Percentiles rank a stretch among this genome's conserved stretches.
Conservation (phyloP, 2,329 filamentous ascomycete species). For the Grosmannia penicillata region DNA sequence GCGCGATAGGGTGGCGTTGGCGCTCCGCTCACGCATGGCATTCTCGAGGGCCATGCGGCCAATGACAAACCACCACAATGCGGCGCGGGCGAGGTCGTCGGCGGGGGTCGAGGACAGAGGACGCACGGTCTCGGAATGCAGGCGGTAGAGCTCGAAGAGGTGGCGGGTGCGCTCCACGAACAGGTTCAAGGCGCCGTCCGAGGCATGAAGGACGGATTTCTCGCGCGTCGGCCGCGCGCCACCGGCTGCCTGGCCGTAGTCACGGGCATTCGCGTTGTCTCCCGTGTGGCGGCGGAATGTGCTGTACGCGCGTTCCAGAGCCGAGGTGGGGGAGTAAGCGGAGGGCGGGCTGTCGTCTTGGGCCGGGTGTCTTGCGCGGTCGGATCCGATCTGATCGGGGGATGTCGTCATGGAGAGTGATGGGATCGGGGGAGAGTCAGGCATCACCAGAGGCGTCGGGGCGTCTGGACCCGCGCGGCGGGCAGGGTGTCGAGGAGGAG, state of each 20-base stretch:
- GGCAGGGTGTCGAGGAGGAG: slow-evolving; percentile 1
- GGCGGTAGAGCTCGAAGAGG: slow-evolving; percentile 58
- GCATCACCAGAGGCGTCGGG: not conserved
- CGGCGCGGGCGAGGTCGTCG: slow-evolving; percentile 55
- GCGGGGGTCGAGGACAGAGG: slow-evolving; percentile 49
- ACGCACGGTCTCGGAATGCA: slow-evolving; percentile 61
- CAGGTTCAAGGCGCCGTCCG: slow-evolving; percentile 50
- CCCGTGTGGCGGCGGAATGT: slow-evolving; percentile 13
- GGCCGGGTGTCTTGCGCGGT: not conserved
- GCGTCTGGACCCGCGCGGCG: too few relatives aligned
- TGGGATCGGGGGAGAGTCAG: not conserved
- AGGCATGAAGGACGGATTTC: slow-evolving; percentile 21
- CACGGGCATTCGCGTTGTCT: slow-evolving; percentile 9
- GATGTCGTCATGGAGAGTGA: not conserved
- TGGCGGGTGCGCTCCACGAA: slow-evolving; percentile 60
- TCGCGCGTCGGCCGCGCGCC: slow-evolving; percentile 1
- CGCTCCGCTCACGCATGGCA: slow-evolving; percentile 50
- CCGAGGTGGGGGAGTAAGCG: slow-evolving; percentile 13
- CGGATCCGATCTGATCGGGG: not conserved
- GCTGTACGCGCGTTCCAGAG: slow-evolving; percentile 13
- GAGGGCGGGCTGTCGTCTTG: slow-evolving; percentile 26
- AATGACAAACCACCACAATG: slow-evolving; percentile 80
- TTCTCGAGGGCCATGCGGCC: slow-evolving; percentile 64
- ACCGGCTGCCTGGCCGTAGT: slow-evolving; percentile 4
- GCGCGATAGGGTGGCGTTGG: slow-evolving; percentile 21